A percentile compares a stretch with the other conserved stretches of the same genome.
Evolutionary conservation across 2,329 filamentous ascomycete genomes (phyloP).

Genomic region (Diaporthe aspalathi): DNA sequence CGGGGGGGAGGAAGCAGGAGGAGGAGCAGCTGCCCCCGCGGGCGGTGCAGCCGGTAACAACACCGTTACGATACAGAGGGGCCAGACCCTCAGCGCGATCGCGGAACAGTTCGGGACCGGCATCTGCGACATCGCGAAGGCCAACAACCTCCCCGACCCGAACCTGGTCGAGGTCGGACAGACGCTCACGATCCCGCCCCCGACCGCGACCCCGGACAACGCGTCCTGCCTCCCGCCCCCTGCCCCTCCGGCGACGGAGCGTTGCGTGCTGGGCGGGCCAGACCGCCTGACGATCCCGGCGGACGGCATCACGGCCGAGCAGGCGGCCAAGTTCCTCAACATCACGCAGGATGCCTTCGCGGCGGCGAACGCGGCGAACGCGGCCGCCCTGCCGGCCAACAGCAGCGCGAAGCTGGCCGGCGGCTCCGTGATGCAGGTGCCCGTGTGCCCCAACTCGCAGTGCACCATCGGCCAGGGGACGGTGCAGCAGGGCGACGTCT

Average conservation of each 20-base stretch:
- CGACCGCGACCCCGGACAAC: constrained; percentile 29
- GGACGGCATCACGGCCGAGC: constrained; percentile 9
- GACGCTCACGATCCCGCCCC: constrained; percentile 22
- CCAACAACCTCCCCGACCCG: constrained; percentile 24
- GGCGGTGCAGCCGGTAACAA: not conserved
- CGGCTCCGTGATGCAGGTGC: constrained; percentile 9
- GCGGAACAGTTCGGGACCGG: constrained; percentile 26
- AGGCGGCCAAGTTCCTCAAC: constrained; percentile 30
- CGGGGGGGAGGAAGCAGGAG: not conserved
- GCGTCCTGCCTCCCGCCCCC: constrained; percentile 27
- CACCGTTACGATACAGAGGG: constrained; percentile 10
- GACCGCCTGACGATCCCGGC: constrained; percentile 21
- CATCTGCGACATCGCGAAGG: constrained; percentile 33
- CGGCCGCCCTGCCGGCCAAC: not conserved
- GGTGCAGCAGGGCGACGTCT: constrained; percentile 24
- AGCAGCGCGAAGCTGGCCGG: constrained; percentile 22
- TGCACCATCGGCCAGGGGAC: constrained; percentile 30
- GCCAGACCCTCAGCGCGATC: constrained; percentile 24
- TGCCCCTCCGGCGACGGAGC: constrained; percentile 1
- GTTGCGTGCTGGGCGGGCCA: constrained; percentile 29
- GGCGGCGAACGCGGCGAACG: constrained; percentile 16
- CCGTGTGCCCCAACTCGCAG: constrained; percentile 30
- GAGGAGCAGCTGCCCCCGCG: not conserved
- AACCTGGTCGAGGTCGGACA: constrained; percentile 17
- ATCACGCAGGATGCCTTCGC: constrained; percentile 31